Evolutionary conservation across 257 asterid species (phyloP).

Genomic region (Solanum ossicruentum): DNA sequence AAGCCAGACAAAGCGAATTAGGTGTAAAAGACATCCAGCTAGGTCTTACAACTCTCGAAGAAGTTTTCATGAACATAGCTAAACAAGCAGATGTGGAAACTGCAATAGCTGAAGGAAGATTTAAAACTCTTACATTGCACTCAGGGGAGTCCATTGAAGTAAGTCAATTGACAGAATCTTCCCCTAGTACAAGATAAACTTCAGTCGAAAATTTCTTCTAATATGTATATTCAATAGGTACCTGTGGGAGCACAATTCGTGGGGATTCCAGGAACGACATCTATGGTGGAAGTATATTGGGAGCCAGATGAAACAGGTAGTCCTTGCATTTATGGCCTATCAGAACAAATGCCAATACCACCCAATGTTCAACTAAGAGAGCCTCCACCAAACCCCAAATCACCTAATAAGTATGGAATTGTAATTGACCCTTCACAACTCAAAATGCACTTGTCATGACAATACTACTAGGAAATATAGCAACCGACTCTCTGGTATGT

Average conservation of each 20-base stretch:
- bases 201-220: background rate
- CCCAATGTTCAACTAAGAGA: slow-evolving; percentile 26
- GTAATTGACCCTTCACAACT: slow-evolving; percentile 67
- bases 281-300: slow-evolving; percentile 84
- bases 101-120: slow-evolving; percentile 52
- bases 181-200: background rate
- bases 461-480: background rate
- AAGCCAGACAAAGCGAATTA: slow-evolving; percentile 44
- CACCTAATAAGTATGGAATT: slow-evolving; percentile 28
- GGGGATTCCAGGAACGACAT: slow-evolving; percentile 64
- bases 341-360: slow-evolving; percentile 49
- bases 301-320: slow-evolving; percentile 80
- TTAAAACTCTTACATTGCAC: slow-evolving; percentile 38
- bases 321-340: slow-evolving; percentile 61
- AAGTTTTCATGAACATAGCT: slow-evolving; percentile 74
- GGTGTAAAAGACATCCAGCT: slow-evolving; percentile 73
- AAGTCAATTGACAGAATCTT: background rate
- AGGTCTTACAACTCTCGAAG: slow-evolving; percentile 80
- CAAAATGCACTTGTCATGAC: background rate
- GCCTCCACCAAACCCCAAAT: slow-evolving; percentile 17
- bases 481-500: background rate
- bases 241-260: slow-evolving; percentile 67
- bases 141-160: slow-evolving; percentile 56
- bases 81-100: slow-evolving; percentile 65
- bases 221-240: slow-evolving; percentile 22